Conservation (phyloP, 2,329 filamentous ascomycete genomes). For the Plenodomus lindquistii region DNA sequence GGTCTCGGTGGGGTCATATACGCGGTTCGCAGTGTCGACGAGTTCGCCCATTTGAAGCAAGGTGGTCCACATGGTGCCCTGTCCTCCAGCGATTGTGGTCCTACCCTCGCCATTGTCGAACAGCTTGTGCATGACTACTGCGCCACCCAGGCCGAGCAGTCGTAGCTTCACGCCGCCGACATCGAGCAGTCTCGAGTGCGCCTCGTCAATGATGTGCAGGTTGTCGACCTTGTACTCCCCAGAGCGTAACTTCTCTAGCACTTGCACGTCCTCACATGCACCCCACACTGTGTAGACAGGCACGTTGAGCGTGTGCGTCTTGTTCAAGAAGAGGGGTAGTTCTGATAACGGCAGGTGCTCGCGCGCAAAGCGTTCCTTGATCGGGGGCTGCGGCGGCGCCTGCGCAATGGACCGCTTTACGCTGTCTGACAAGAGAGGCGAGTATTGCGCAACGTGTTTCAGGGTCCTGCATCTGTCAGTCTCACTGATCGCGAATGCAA, state of each 20-base stretch:
- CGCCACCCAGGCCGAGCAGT: slow-evolving; percentile 88
- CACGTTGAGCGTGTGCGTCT: slow-evolving; percentile 87
- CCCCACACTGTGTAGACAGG: slow-evolving; percentile 99
- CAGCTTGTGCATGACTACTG: slow-evolving; percentile 99
- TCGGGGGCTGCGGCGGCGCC: slow-evolving; percentile 66
- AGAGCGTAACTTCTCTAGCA: slow-evolving; percentile 95
- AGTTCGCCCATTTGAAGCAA: slow-evolving; percentile 97
- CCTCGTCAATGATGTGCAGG: slow-evolving; percentile 97
- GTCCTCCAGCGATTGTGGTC: slow-evolving; percentile 96
- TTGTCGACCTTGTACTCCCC: slow-evolving; percentile 98
- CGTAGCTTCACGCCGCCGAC: slow-evolving; percentile 95
- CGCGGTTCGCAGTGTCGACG: slow-evolving; percentile 95
- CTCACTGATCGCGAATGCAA: neutral
- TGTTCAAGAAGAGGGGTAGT: slow-evolving; percentile 83
- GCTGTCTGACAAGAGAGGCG: slow-evolving; percentile 82
- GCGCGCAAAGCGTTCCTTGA: slow-evolving; percentile 82
- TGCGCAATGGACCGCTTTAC: slow-evolving; percentile 69
- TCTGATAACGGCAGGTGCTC: slow-evolving; percentile 90
- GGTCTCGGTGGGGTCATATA: slow-evolving; percentile 97
- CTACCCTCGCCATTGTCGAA: slow-evolving; percentile 98
- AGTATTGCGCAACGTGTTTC: slow-evolving; percentile 98
- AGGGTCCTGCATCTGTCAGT: slow-evolving; percentile 68
- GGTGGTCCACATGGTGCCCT: slow-evolving; percentile 99
- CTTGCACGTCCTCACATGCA: slow-evolving; percentile 96
- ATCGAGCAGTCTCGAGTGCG: slow-evolving; percentile 92